These are phyloP conservation scores for Claviceps fusiformis DNA, from an alignment of 2,329 filamentous ascomycete genomes.

Conservation along the genomic window DNA sequence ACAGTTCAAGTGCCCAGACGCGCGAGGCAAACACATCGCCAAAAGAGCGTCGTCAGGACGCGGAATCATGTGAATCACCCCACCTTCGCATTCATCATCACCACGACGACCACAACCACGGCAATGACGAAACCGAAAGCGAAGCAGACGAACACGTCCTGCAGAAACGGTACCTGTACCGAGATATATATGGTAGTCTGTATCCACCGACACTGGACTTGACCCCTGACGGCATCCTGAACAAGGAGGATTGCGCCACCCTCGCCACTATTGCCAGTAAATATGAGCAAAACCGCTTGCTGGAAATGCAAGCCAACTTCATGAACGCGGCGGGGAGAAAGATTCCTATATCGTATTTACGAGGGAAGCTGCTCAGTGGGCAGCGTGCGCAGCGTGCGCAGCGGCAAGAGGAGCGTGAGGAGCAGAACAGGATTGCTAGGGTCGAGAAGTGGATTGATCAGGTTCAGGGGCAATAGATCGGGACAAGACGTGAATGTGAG, in stretches of 20 bases:
- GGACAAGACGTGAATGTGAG: not conserved
- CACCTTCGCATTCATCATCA: no score
- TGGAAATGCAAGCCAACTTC: constrained; percentile 31
- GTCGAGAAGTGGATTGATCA: constrained; percentile 1
- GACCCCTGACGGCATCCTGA: not conserved
- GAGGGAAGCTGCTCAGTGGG: constrained; percentile 13
- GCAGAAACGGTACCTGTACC: not conserved
- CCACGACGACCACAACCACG: not conserved
- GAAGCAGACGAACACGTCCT: not conserved
- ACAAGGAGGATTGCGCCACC: constrained; percentile 19
- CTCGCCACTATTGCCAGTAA: constrained; percentile 22
- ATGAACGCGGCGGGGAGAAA: constrained; percentile 29
- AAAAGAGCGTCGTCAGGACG: no score
- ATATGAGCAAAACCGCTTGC: constrained; percentile 21
- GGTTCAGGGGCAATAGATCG: not conserved
- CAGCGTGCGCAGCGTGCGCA: not conserved
- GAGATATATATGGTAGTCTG: not conserved
- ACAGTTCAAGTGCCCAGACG: no score
- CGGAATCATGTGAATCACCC: not conserved
- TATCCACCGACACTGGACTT: not conserved
- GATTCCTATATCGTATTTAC: constrained; percentile 24
- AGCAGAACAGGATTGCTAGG: not conserved
- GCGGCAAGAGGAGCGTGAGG: not conserved
- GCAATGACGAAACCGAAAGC: not conserved
- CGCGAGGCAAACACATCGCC: no score